Percentiles rank a stretch among this genome's conserved stretches.
Conservation (phyloP, 208 protist genomes). For the Trypanosoma lewisi region DNA sequence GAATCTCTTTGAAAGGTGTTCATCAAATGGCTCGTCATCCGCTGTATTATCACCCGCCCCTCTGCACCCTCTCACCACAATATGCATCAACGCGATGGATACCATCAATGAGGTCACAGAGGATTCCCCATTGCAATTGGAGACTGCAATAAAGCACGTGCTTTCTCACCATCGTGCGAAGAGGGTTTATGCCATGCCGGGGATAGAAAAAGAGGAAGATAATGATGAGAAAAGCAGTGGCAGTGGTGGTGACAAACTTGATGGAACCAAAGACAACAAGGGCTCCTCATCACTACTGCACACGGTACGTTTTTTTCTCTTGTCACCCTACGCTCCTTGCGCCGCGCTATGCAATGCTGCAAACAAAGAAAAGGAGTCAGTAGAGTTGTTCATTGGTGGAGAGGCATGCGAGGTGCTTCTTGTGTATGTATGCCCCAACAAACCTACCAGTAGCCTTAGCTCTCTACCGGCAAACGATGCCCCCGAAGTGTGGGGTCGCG, state of each 20-base stretch:
- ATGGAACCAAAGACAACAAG: neutral
- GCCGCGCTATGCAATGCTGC: neutral
- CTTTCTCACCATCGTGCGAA: neutral
- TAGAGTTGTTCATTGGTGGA: conserved; percentile 2
- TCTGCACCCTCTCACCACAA: conserved; percentile 13
- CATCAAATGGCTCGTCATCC: neutral
- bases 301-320: conserved; percentile 13
- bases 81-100: conserved; percentile 23
- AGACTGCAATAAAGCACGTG: neutral
- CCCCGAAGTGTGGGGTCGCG: conserved; percentile 24
- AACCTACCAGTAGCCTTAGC: neutral
- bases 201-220: neutral
- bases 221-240: neutral
- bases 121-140: neutral
- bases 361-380: neutral
- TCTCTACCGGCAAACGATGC: neutral
- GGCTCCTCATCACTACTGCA: no score
- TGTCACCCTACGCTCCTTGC: conserved; percentile 19
- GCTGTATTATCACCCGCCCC: neutral
- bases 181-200: neutral
- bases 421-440: conserved; percentile 6
- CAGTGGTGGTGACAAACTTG: neutral
- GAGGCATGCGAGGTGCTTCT: conserved; percentile 28
- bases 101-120: conserved; percentile 14
- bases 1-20: neutral